These are phyloP conservation scores for Gossypium schwendimanii DNA, from an alignment of 441 rosid genomes.

Conservation along the genomic window DNA sequence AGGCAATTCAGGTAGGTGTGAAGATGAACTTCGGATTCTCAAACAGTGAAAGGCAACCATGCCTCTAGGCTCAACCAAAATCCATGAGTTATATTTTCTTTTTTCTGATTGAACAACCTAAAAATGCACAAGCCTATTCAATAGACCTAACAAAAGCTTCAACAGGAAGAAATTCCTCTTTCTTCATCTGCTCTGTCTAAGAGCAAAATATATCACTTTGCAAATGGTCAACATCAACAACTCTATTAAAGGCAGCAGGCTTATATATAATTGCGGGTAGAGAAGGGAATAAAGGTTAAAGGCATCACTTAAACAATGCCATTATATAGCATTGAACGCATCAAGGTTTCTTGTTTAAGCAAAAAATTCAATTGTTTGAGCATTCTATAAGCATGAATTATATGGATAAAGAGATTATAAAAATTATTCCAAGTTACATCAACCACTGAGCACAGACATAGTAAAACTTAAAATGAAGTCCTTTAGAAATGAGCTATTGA, in stretches of 20 bases:
- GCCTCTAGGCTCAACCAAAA: neutral
- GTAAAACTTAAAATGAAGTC: neutral
- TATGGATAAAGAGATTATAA: neutral
- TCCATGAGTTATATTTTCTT: neutral
- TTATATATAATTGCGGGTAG: neutral
- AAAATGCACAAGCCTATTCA: neutral
- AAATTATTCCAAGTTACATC: neutral
- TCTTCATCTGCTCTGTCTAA: neutral
- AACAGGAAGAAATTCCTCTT: neutral
- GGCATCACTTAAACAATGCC: neutral
- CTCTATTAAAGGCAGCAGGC: neutral
- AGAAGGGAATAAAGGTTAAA: neutral
- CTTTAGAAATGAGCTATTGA: neutral
- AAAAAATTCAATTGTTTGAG: neutral
- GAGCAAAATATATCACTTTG: neutral
- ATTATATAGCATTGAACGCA: neutral
- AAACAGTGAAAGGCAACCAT: neutral
- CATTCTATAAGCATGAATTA: neutral
- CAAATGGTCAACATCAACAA: conserved; percentile 1
- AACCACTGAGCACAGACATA: neutral
- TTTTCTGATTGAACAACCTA: neutral
- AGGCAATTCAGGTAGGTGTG: neutral
- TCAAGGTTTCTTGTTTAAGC: conserved; percentile 6
- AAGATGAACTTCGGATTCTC: neutral
- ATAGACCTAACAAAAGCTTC: neutral